phyloP scores from a whole-genome alignment of 257 asterid species.

The Penstemon eatonii region DNA sequence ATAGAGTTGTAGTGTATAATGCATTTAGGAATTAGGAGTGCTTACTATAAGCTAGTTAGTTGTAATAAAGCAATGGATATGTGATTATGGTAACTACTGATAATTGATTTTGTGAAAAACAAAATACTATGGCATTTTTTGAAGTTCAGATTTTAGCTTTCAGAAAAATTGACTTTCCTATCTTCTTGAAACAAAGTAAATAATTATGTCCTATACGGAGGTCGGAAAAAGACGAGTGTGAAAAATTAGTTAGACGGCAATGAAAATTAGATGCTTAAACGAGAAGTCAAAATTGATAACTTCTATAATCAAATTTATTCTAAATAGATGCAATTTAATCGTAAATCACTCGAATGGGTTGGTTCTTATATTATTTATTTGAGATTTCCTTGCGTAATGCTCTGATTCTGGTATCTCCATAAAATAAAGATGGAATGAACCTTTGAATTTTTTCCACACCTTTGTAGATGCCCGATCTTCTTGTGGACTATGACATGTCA shows the following conservation, averaged over 20 bases:
- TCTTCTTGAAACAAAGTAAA: background rate
- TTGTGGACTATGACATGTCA: slow-evolving; percentile 86
- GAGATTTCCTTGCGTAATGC: background rate
- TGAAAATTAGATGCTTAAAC: background rate
- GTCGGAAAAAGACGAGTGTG: background rate
- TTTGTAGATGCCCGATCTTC: slow-evolving; percentile 83
- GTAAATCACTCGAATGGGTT: slow-evolving; percentile 2
- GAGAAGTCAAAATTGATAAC: too few species aligned
- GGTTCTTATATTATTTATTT: background rate
- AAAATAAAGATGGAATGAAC: background rate
- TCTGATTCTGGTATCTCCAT: too few species aligned
- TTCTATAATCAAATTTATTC: background rate
- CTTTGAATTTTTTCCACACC: background rate
- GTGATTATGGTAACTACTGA: too few species aligned
- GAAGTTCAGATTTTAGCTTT: background rate
- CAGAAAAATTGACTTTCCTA: background rate
- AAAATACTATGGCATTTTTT: too few species aligned
- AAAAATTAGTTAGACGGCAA: background rate
- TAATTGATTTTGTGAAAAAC: too few species aligned
- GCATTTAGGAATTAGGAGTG: background rate
- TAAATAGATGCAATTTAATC: background rate
- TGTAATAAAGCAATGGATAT: background rate
- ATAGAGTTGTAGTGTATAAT: background rate
- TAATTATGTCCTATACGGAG: background rate
- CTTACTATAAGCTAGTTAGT: background rate